A percentile compares a stretch with the other conserved stretches of the same genome.
Conservation (phyloP, 495 filamentous ascomycete genomes). For the Annulohypoxylon maeteangense region DNA sequence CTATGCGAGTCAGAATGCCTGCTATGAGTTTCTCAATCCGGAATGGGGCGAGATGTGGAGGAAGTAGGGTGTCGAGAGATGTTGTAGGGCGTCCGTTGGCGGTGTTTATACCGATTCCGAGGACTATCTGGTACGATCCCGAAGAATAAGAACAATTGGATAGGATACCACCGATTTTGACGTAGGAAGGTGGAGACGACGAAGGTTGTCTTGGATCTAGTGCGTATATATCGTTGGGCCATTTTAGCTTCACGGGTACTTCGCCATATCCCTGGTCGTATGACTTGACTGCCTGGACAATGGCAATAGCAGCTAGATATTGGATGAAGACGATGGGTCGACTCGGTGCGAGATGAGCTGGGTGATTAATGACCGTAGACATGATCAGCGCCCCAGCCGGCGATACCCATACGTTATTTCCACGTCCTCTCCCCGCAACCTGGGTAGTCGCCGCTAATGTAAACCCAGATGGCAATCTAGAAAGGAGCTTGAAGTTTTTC, state of each 20-base stretch:
- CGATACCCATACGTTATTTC: constrained; percentile 94
- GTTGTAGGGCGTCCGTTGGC: constrained; percentile 89
- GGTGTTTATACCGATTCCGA: constrained; percentile 90
- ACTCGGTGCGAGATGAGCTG: constrained; percentile 70
- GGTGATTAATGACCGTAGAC: constrained; percentile 85
- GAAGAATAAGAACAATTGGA: constrained; percentile 86
- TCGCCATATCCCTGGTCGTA: constrained; percentile 77
- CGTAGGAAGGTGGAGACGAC: constrained; percentile 66
- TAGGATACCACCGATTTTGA: constrained; percentile 94
- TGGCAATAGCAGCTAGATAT: constrained; percentile 91
- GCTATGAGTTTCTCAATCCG: constrained; percentile 85
- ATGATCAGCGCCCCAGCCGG: constrained; percentile 88
- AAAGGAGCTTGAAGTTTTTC: constrained; percentile 84
- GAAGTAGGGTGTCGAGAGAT: constrained; percentile 77
- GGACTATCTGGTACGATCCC: constrained; percentile 84
- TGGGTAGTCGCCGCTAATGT: constrained; percentile 93
- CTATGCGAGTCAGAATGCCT: constrained; percentile 81
- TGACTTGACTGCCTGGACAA: constrained; percentile 82
- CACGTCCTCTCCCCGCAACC: constrained; percentile 89
- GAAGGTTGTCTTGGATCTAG: constrained; percentile 72
- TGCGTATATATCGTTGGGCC: constrained; percentile 97
- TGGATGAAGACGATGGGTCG: constrained; percentile 95
- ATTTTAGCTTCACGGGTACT: constrained; percentile 88
- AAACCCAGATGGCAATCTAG: constrained; percentile 80
- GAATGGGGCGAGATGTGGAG: constrained; percentile 65